phyloP scores from a whole-genome alignment of 129 eudicot genomes.

The Artemisia annua region DNA sequence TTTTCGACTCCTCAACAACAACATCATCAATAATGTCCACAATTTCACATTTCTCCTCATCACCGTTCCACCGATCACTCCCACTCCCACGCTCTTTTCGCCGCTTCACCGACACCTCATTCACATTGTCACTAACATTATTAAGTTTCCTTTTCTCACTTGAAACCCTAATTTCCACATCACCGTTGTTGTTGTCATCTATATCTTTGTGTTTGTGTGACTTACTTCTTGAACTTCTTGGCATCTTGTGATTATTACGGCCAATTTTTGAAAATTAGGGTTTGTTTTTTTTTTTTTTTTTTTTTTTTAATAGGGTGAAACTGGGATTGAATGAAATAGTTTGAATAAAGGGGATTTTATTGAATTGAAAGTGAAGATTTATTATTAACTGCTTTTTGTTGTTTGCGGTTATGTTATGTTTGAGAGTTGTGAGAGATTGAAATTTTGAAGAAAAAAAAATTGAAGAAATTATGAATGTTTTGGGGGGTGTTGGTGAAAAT shows the following conservation, averaged over 20 bases:
- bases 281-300: no score
- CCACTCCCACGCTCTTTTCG: slow-evolving; percentile 43
- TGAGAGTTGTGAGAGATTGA: no score
- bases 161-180: slow-evolving; percentile 47
- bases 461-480: no score
- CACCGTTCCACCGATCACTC: slow-evolving; percentile 38
- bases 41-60: slow-evolving; percentile 28
- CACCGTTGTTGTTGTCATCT: slow-evolving; percentile 33
- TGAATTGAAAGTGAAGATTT: no score
- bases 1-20: slow-evolving; percentile 16
- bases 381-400: no score
- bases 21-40: slow-evolving; percentile 34
- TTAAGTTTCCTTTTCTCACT: slow-evolving; percentile 57
- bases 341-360: no score
- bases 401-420: no score
- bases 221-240: slow-evolving; percentile 75
- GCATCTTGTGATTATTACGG: slow-evolving; percentile 14
- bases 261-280: no score
- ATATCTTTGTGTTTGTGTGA: slow-evolving; percentile 72
- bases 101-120: slow-evolving; percentile 48
- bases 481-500: no score
- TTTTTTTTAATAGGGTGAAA: no score
- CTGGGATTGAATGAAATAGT: no score
- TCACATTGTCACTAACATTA: slow-evolving; percentile 39
- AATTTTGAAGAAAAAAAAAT: no score